Base-by-base conservation (phyloP, 306 rosid genomes). In the Quillaja saponaria region DNA sequence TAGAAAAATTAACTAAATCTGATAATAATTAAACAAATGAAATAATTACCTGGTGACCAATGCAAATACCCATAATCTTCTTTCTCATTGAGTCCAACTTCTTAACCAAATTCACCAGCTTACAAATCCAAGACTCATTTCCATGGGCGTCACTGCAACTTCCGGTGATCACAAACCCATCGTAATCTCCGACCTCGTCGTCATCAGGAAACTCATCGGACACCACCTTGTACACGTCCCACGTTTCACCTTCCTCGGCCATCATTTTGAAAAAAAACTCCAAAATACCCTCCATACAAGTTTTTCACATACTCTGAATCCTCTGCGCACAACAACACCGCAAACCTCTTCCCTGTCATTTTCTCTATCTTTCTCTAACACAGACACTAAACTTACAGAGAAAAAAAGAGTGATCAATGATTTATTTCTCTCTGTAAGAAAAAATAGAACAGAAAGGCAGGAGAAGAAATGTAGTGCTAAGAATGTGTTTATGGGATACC, bases 71-170 rank as follows among this genome's bases (percentile, higher is more conserved):
- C 51, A 91, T 84, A 20, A 88, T 72, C 1, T 76, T 91, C 16
- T 79, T 91, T 66, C 79, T 87, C 71, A 82, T 55, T 13, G 85
- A 55, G 35, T 82, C 63, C n/a, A 91, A 14, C 13, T 21, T 84
- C 54, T 56, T 76, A 11, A 91, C 48, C 16, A 91, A 64, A 10
- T 15, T 2, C 11, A 91, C 13, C 1, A 91, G 92, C 16, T 66
- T 15, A 56, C 58, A 86, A 78, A 91, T 86, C 98, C 98, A 91
- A 31, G 81, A 74, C 10, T 91, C 83, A 50, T 82, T 81, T 1
- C 90, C 82, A 34, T 91, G 84, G 1, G 98, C 98, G 18, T 91
- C 98, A 45, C 81, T 77, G 63, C 95, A 84, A 48, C 98, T 91
- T 0, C 98, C 98, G 12, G 88, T 82, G 61, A 91, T 80, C 5